phyloP scores from a whole-genome alignment of 371 early-diverging fungal genomes.

The Apophysomyces trapeziformis region DNA sequence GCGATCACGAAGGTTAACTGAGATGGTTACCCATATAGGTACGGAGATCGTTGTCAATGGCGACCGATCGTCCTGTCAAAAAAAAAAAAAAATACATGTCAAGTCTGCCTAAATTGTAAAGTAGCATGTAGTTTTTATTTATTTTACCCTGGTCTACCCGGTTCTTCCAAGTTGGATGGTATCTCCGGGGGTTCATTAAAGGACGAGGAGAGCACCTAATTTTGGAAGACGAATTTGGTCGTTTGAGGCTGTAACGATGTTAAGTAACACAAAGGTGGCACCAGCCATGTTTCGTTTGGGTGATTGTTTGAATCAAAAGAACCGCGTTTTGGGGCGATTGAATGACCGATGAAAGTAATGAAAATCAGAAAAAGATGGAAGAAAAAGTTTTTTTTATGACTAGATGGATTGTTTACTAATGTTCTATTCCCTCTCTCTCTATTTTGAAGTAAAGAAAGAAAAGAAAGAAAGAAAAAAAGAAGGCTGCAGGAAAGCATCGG shows the following conservation, averaged over 20 bases:
- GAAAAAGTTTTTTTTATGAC: not conserved
- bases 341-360: not conserved
- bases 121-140: not conserved
- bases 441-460: too few species aligned
- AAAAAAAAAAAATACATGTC: conserved; percentile 12
- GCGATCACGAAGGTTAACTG: not conserved
- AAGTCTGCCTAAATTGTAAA: not conserved
- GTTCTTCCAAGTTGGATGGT: conserved; percentile 5
- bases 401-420: too few species aligned
- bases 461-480: conserved; percentile 2
- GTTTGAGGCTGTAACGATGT: not conserved
- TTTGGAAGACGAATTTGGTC: conserved; percentile 1
- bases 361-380: not conserved
- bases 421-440: not conserved
- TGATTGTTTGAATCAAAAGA: not conserved
- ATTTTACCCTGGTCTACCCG: conserved; percentile 1
- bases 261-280: conserved; percentile 7
- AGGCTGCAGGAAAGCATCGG: not conserved
- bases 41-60: too few species aligned
- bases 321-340: not conserved
- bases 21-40: not conserved
- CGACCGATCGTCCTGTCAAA: not conserved
- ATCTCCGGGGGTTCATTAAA: conserved; percentile 5
- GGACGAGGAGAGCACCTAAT: conserved; percentile 3
- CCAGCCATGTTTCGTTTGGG: not conserved